Evolutionary conservation across 1,284 basidiomycete species (phyloP).

Genomic region (Gomphus bonarii): DNA sequence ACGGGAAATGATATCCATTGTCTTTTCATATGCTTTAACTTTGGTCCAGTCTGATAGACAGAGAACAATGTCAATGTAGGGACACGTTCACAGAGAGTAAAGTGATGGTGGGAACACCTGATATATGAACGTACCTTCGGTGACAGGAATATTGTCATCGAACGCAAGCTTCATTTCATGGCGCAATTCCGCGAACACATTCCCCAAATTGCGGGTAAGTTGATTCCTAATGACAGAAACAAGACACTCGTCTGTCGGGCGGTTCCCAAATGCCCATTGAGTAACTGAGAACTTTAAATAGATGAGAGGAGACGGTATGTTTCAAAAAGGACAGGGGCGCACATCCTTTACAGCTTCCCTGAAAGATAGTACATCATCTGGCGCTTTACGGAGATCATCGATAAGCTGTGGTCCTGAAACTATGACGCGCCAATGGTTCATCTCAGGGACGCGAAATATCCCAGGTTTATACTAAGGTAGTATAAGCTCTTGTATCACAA

Average conservation of each 20-base stretch:
- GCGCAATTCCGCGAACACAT: slow-evolving; percentile 22
- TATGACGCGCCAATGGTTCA: slow-evolving; percentile 31
- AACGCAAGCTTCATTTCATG: slow-evolving; percentile 27
- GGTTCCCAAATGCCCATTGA: slow-evolving; percentile 17
- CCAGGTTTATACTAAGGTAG: slow-evolving; percentile 11
- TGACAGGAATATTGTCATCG: slow-evolving; percentile 13
- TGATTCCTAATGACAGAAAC: slow-evolving; percentile 21
- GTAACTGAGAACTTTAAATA: slow-evolving; percentile 10
- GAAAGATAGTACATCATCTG: slow-evolving; percentile 29
- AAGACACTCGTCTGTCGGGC: slow-evolving; percentile 12
- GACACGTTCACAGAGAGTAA: neutral
- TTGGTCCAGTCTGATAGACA: slow-evolving; percentile 28
- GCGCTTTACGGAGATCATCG: slow-evolving; percentile 31
- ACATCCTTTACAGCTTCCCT: slow-evolving; percentile 26
- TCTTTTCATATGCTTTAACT: slow-evolving; percentile 22
- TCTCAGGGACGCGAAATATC: slow-evolving; percentile 31
- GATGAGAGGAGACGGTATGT: neutral
- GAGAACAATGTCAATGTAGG: neutral
- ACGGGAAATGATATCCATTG: slow-evolving; percentile 31
- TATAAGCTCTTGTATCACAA: neutral
- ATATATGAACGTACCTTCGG: slow-evolving; percentile 11
- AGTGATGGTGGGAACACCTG: slow-evolving; percentile 19
- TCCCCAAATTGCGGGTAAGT: slow-evolving; percentile 25
- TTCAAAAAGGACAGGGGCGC: slow-evolving; percentile 1
- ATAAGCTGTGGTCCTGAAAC: slow-evolving; percentile 24